Evolutionary conservation across 23 red algal species (phyloP), one percentile per base, ranked within the genome.

Genomic region (Gracilaria caudata): DNA sequence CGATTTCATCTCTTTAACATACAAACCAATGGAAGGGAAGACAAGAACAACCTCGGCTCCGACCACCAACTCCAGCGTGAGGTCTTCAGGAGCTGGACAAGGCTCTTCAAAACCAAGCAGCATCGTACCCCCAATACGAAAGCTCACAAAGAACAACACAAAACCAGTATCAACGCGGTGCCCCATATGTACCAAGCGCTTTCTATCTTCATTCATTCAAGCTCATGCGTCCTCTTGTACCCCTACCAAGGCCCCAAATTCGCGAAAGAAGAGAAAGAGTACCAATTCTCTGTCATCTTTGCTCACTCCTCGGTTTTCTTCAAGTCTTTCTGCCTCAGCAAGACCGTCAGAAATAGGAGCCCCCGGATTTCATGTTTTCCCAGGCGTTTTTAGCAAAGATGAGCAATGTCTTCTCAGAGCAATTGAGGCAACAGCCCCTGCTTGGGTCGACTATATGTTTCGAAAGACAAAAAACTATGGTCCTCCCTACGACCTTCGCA

Each of bases 401-500:
- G 65, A 86, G 21, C 3, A 38, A 16, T 17, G 2, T 17, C 63
- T 86, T 34, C 54, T 86, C 3, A 20, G 30, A 51, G 82, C 82
- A 46, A 59, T 86, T 40, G 41, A 86, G 13, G 36, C 39, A 30
- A 55, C 82, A 58, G 35, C 64, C 0, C 61, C 63, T 14, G 35
- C 26, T 26, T 86, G 82, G 82, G 26, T 61, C 16, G 65, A 86
- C 54, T 86, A 57, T 32, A 51, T 56, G 19, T 86, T 73, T 73
- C 82, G 82, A 34, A 20, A 56, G 44, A 63, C 82, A 47, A 86
- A 86, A 58, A 86, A 86, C 45, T 86, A 86, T 40, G 82, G 82
- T 4, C 82, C 82, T 34, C 24, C 68, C 21, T 86, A 86, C 57
- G 43, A 86, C 32, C 68, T 73, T 12, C 28, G 43, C 24, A 47